phyloP scores from a whole-genome alignment of 1,284 basidiomycete species.

The Pholiota adiposa region DNA sequence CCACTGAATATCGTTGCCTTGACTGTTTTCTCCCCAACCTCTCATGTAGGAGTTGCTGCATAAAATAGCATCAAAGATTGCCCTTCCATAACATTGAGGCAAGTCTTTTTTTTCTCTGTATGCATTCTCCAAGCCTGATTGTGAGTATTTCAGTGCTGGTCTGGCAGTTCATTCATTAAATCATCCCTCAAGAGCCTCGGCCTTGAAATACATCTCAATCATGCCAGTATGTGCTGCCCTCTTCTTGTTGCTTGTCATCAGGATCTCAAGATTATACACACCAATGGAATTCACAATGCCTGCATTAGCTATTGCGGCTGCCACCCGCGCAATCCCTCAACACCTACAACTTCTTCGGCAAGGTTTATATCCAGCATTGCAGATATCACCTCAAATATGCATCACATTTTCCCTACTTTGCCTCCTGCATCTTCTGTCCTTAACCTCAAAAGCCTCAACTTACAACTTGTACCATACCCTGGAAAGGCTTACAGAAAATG shows the following conservation, averaged over 20 bases:
- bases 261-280: constrained; percentile 5
- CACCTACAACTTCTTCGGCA: not conserved
- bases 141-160: constrained; percentile 4
- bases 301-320: not conserved
- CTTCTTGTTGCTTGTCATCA: constrained; percentile 4
- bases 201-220: constrained; percentile 11
- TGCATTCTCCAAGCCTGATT: not conserved
- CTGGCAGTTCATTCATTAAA: not conserved
- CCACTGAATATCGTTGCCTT: too few species aligned
- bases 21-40: too few species aligned
- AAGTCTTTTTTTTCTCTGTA: not conserved
- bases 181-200: not conserved
- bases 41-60: too few species aligned
- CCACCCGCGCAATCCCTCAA: not conserved
- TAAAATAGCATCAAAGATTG: not conserved
- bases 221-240: not conserved
- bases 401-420: not conserved
- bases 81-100: not conserved
- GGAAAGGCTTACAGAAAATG: not conserved
- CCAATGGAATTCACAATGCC: constrained; percentile 13
- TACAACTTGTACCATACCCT: not conserved
- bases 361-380: not conserved
- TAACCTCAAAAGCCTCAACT: not conserved
- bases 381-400: not conserved
- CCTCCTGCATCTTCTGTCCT: not conserved